These are phyloP conservation scores for Diplodia sapinea DNA, from an alignment of 2,329 filamentous ascomycete species.

Conservation along the genomic window DNA sequence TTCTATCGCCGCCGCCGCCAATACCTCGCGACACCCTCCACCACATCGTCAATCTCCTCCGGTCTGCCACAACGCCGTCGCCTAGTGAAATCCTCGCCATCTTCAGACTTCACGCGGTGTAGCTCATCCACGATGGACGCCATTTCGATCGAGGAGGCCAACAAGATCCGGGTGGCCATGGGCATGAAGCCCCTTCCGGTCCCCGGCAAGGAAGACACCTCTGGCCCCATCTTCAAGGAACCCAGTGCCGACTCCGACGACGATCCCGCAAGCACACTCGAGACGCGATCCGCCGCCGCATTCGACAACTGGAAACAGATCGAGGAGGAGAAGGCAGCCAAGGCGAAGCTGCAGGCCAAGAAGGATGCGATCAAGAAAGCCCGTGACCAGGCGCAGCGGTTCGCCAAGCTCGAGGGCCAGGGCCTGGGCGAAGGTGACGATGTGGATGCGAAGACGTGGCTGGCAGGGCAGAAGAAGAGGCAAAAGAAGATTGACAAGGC, in stretches of 20 bases:
- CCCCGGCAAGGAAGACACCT: constrained; percentile 64
- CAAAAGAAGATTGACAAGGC: constrained; percentile 86
- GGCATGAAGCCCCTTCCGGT: constrained; percentile 90
- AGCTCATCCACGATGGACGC: constrained; percentile 42
- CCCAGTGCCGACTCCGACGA: constrained; percentile 61
- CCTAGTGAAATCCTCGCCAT: not conserved
- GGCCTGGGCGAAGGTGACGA: constrained; percentile 79
- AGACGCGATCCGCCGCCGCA: constrained; percentile 74
- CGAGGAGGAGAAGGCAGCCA: constrained; percentile 72
- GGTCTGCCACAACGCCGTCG: constrained; percentile 25
- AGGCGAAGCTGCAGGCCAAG: constrained; percentile 77
- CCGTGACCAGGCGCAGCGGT: constrained; percentile 79
- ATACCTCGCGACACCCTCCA: constrained; percentile 25
- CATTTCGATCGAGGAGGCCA: constrained; percentile 80
- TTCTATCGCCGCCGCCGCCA: constrained; percentile 21
- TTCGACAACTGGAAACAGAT: constrained; percentile 76
- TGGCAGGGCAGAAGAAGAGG: constrained; percentile 87
- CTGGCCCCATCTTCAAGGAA: constrained; percentile 63
- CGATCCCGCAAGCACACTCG: constrained; percentile 80
- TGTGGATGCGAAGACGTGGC: constrained; percentile 82
- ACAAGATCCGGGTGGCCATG: constrained; percentile 86
- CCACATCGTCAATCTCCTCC: not conserved
- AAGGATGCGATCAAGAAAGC: constrained; percentile 86
- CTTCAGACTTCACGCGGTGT: not conserved
- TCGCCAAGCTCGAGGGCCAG: constrained; percentile 77